A percentile compares a stretch with the other conserved stretches of the same genome.
Conservation (phyloP, 768 basidiomycete genomes). For the Suillus alpinus region DNA sequence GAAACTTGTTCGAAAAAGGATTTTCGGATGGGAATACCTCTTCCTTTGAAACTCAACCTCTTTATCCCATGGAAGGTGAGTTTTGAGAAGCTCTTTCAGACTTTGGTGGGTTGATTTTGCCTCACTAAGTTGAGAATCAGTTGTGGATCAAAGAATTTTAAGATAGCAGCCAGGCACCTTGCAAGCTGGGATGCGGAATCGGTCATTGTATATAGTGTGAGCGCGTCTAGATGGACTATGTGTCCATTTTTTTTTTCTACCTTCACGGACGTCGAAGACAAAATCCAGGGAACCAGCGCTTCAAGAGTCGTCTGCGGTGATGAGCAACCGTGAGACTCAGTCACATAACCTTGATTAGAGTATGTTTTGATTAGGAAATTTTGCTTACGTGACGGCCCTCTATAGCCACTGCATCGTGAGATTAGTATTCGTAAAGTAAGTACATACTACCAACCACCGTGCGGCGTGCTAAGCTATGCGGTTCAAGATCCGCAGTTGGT, state of each 20-base stretch:
- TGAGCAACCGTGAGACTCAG: conserved; percentile 3
- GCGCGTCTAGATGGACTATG: conserved; percentile 12
- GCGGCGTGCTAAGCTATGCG: neutral
- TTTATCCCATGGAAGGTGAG: conserved; percentile 75
- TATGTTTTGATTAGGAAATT: no score
- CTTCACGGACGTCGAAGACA: conserved; percentile 5
- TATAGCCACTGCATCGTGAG: no score
- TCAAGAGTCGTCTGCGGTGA: neutral
- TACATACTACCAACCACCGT: no score
- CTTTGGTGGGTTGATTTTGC: conserved; percentile 72
- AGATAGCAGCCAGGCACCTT: conserved; percentile 24
- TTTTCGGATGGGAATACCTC: conserved; percentile 54
- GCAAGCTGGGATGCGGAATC: conserved; percentile 39
- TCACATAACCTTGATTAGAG: conserved; percentile 1
- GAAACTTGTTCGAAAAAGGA: conserved; percentile 6
- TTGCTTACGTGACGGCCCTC: no score
- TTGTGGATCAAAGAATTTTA: neutral
- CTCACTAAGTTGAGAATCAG: conserved; percentile 50
- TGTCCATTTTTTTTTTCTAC: conserved; percentile 20
- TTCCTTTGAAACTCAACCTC: conserved; percentile 86
- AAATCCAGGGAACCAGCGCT: neutral
- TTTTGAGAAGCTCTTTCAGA: conserved; percentile 73
- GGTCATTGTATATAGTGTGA: conserved; percentile 30
- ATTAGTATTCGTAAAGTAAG: no score
- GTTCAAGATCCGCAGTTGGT: neutral